Base-by-base conservation (phyloP, 78 protist genomes). In the Dictyostelium discoideum region DNA sequence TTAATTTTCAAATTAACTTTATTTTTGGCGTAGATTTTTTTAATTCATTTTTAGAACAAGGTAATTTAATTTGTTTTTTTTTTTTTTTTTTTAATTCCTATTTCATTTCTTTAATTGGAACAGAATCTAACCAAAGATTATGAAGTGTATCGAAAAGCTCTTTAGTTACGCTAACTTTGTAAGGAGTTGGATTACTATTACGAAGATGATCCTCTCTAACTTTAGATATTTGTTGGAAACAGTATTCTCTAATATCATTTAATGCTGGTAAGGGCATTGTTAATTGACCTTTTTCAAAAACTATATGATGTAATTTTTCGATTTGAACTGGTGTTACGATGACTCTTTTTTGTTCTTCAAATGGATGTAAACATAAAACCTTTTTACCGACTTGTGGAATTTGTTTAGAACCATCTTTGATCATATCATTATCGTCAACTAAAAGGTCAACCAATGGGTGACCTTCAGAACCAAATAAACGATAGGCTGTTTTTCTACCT, bases 331-430 rank as follows among this genome's bases (percentile, higher is more conserved):
- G 97, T 24, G 88, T 85, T 14, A 97, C 97, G 20, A 54, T 42
- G 2, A 92, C 97, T 42, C 98, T 60, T 77, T 97, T 96, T 60
- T 83, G 86, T 74, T 97, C 97, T 60, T 88, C 92, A 39, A 96
- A 94, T 26, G 98, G 98, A 69, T 97, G 98, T 13, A 95, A 78
- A 50, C 97, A 97, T 29, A 98, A 57, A 20, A 98, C 67, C 13
- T 42, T 60, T 84, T 96, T 69, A 40, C 98, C 98, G 32, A 60
- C 93, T 20, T 94, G 7, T 32, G 98, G 98, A 3, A 85, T 73
- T 40, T 84, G 87, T 39, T 76, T 29, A 5, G 77, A 26, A 10
- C 24, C 42, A 22, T 86, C 92, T 54, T 94, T 13, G 11, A 6
- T 46, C 1, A 54, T 22, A 16, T 26, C 83, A n/a, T 18, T 32